phyloP scores from a whole-genome alignment of 306 rosid species.

The Fagus crenata region DNA sequence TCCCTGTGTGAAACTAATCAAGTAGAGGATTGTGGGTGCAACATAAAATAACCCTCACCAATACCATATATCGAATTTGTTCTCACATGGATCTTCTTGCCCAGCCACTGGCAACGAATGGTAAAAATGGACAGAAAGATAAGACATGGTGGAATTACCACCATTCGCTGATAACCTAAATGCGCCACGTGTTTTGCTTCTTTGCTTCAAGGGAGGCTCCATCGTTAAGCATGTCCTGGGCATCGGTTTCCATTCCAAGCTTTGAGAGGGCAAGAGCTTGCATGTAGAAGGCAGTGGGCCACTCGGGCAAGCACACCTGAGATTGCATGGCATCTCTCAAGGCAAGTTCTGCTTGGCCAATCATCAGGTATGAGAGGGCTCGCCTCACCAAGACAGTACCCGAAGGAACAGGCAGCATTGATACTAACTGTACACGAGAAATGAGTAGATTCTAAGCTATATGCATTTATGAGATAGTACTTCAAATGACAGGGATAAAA shows the following conservation, averaged over 20 bases:
- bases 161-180: conserved; percentile 21
- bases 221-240: conserved; percentile 92
- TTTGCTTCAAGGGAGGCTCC: conserved; percentile 81
- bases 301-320: conserved; percentile 91
- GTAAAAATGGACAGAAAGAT: not conserved
- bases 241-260: conserved; percentile 97
- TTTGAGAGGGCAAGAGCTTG: conserved; percentile 93
- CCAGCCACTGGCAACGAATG: not conserved
- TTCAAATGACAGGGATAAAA: not conserved
- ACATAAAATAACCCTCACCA: not conserved
- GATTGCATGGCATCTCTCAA: conserved; percentile 94
- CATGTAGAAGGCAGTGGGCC: conserved; percentile 94
- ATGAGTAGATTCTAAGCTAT: not conserved
- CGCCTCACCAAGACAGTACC: conserved; percentile 84
- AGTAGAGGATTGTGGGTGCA: not conserved
- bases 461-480: not conserved
- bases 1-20: not conserved
- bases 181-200: conserved; percentile 81
- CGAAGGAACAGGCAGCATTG: conserved; percentile 80
- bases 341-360: conserved; percentile 76
- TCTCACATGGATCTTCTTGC: not conserved
- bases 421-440: conserved; percentile 58
- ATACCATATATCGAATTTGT: not conserved
- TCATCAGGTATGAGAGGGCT: conserved; percentile 88
- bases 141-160: not conserved